A percentile compares a stretch with the other conserved stretches of the same genome.
These are phyloP conservation scores for Singerocomus inundabilis DNA, from an alignment of 1,284 basidiomycete species.

Conservation along the genomic window DNA sequence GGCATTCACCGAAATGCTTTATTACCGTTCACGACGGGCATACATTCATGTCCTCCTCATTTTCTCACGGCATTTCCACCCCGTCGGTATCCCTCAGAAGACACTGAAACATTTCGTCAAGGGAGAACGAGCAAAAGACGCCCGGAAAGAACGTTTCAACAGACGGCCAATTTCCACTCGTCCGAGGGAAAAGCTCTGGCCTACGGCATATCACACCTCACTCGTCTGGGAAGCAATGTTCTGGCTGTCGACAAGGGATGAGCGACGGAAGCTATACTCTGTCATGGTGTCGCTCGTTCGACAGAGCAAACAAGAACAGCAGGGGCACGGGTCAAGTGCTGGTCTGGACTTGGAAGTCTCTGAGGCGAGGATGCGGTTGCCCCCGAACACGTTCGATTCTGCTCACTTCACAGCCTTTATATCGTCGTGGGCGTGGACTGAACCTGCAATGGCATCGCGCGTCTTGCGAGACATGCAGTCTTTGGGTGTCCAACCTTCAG, in stretches of 20 bases:
- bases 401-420: constrained; percentile 34
- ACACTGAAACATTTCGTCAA: constrained; percentile 18
- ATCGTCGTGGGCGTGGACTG: constrained; percentile 16
- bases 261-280: constrained; percentile 31
- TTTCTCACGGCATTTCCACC: constrained; percentile 36
- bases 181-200: constrained; percentile 32
- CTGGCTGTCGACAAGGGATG: constrained; percentile 6
- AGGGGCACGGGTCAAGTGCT: not conserved
- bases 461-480: constrained; percentile 38
- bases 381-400: constrained; percentile 21
- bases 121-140: constrained; percentile 10
- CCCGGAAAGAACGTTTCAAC: constrained; percentile 1
- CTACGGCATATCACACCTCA: constrained; percentile 35
- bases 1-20: constrained; percentile 40
- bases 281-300: constrained; percentile 23
- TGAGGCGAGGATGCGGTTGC: constrained; percentile 9
- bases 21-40: constrained; percentile 28
- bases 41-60: constrained; percentile 19
- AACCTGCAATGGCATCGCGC: constrained; percentile 15
- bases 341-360: not conserved
- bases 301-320: constrained; percentile 5
- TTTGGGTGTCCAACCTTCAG: constrained; percentile 28
- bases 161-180: constrained; percentile 2
- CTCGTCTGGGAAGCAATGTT: constrained; percentile 39
- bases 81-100: constrained; percentile 35